A percentile compares a stretch with the other conserved stretches of the same genome.
These are phyloP conservation scores for Dendrobium nobile DNA, from an alignment of 106 monocot genomes.

Conservation along the genomic window DNA sequence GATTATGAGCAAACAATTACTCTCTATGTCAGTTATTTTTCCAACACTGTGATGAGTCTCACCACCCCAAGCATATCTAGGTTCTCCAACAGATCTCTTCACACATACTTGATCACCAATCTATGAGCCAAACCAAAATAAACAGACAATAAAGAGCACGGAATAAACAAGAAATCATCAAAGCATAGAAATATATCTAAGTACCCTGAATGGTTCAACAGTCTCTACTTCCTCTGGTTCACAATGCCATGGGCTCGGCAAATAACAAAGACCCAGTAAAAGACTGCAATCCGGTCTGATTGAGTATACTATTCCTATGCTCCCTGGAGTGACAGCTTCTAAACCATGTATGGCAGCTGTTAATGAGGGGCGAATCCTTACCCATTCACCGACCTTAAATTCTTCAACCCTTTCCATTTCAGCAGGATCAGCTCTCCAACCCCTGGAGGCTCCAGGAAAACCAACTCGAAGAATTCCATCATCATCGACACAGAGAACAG, in stretches of 20 bases:
- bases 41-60: slow-evolving; percentile 99
- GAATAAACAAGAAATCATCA: background rate
- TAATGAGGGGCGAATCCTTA: slow-evolving; percentile 71
- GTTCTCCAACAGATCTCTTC: slow-evolving; percentile 96
- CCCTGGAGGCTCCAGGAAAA: slow-evolving; percentile 97
- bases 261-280: slow-evolving; percentile 78
- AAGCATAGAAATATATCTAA: background rate
- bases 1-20: slow-evolving; percentile 74
- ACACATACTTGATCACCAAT: slow-evolving; percentile 97
- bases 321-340: slow-evolving; percentile 87
- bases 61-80: slow-evolving; percentile 96
- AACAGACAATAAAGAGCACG: background rate
- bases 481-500: slow-evolving; percentile 99
- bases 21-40: slow-evolving; percentile 86
- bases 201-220: slow-evolving; percentile 94
- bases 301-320: slow-evolving; percentile 81
- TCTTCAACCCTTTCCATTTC: slow-evolving; percentile 99
- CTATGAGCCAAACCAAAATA: slow-evolving; percentile 19
- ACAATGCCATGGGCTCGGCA: slow-evolving; percentile 87
- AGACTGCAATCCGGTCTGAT: slow-evolving; percentile 97
- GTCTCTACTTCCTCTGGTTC: slow-evolving; percentile 99
- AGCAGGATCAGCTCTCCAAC: slow-evolving; percentile 99
- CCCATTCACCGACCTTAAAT: slow-evolving; percentile 98
- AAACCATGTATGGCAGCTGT: slow-evolving; percentile 87
- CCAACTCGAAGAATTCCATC: slow-evolving; percentile 95